Evolutionary conservation across 192 early-diverging fungal species (phyloP).

Genomic region (Gigaspora rosea): DNA sequence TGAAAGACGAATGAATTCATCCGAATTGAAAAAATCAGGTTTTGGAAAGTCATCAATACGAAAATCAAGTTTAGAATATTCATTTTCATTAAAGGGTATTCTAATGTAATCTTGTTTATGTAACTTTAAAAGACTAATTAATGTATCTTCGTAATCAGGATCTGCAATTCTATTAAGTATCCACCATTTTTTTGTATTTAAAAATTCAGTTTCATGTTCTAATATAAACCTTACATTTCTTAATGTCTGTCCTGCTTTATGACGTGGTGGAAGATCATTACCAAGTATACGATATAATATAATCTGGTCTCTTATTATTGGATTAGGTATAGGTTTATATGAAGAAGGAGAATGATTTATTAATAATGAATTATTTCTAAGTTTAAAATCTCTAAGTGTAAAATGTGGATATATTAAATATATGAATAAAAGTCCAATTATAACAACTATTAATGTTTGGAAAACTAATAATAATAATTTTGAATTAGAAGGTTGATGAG

Average conservation of each 20-base stretch:
- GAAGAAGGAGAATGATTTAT: too few relatives aligned
- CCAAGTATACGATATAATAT: constrained; percentile 59
- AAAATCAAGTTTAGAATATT: constrained; percentile 61
- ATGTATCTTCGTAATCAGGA: constrained; percentile 51
- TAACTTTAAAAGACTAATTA: constrained; percentile 52
- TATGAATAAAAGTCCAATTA: too few relatives aligned
- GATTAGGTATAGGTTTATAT: too few relatives aligned
- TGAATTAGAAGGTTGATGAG: too few relatives aligned
- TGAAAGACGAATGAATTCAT: constrained; percentile 57
- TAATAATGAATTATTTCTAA: too few relatives aligned
- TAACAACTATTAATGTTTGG: too few relatives aligned
- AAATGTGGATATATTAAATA: too few relatives aligned
- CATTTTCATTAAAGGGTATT: constrained; percentile 54
- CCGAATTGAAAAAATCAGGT: constrained; percentile 63
- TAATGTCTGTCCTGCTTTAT: constrained; percentile 60
- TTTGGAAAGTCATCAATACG: constrained; percentile 62
- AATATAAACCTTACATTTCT: constrained; percentile 63
- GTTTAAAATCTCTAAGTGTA: too few relatives aligned
- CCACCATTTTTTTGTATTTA: constrained; percentile 58
- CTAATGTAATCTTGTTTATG: constrained; percentile 58
- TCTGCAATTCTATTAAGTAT: constrained; percentile 63
- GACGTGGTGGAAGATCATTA: constrained; percentile 64
- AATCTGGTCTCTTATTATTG: constrained; percentile 43
- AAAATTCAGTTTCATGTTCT: constrained; percentile 59
- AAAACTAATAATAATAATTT: too few relatives aligned